Evolutionary conservation across 116 monocot genomes (phyloP).

Genomic region (Thalassia testudinum): DNA sequence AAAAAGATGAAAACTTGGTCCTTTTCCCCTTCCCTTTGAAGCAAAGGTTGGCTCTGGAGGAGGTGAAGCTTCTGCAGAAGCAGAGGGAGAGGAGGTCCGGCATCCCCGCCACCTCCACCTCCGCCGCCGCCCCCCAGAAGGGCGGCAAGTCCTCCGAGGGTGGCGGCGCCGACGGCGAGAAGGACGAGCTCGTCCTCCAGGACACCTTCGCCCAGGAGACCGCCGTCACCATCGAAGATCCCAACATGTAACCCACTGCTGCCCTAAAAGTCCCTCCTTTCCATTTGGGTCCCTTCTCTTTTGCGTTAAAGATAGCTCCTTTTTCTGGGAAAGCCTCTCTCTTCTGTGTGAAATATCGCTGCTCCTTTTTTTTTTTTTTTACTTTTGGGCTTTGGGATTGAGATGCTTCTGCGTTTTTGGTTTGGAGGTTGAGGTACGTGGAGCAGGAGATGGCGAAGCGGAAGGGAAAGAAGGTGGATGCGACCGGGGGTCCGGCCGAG

Average conservation of each 20-base stretch:
- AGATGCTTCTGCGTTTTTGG: not conserved
- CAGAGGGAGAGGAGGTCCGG: conserved; percentile 74
- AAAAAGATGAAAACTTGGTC: not conserved
- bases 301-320: too few relatives aligned
- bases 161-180: conserved; percentile 51
- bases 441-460: conserved; percentile 78
- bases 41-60: conserved; percentile 61
- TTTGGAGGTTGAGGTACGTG: conserved; percentile 75
- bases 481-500: conserved; percentile 38
- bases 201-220: conserved; percentile 99
- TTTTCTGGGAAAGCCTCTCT: not conserved
- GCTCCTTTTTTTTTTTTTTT: not conserved
- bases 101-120: conserved; percentile 34
- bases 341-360: not conserved
- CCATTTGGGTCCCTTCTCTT: too few relatives aligned
- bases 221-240: conserved; percentile 87
- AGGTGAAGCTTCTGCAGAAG: conserved; percentile 85
- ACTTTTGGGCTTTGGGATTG: not conserved
- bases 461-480: conserved; percentile 48
- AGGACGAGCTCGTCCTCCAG: conserved; percentile 90
- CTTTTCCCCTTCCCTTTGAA: not conserved
- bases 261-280: too few relatives aligned
- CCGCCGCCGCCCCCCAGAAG: not conserved
- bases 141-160: not conserved
- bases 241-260: conserved; percentile 53